These are phyloP conservation scores for Arachis stenosperma DNA, from an alignment of 306 rosid species.

Conservation along the genomic window DNA sequence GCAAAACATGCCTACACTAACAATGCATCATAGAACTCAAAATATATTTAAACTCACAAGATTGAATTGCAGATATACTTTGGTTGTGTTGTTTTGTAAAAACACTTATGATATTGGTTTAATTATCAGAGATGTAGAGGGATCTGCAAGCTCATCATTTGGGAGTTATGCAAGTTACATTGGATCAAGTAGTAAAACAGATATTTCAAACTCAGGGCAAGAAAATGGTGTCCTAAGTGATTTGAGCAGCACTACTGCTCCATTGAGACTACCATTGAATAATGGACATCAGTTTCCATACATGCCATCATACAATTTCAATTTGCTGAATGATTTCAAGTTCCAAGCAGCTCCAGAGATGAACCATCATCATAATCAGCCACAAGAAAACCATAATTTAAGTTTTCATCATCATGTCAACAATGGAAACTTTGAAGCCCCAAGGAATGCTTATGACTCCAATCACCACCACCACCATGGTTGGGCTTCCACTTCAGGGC, in stretches of 20 bases:
- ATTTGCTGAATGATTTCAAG: constrained; percentile 55
- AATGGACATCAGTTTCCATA: constrained; percentile 60
- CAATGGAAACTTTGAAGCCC: constrained; percentile 69
- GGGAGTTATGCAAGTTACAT: constrained; percentile 33
- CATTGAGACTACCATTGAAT: constrained; percentile 59
- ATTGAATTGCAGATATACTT: neutral
- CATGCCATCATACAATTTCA: constrained; percentile 73
- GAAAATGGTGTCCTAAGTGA: constrained; percentile 37
- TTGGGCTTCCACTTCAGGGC: constrained; percentile 84
- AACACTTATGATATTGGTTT: constrained; percentile 16
- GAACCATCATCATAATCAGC: constrained; percentile 28
- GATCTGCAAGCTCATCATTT: constrained; percentile 54
- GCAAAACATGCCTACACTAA: no score
- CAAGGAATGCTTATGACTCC: constrained; percentile 60
- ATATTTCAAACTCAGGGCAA: constrained; percentile 35
- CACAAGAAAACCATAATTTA: constrained; percentile 56
- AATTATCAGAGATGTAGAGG: constrained; percentile 70
- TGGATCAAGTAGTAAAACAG: constrained; percentile 28
- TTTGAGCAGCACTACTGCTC: constrained; percentile 51
- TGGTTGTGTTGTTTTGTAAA: neutral
- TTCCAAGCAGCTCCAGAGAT: constrained; percentile 61
- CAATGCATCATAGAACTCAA: no score
- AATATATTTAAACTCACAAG: no score
- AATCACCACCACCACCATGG: constrained; percentile 45
- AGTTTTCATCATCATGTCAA: constrained; percentile 52